phyloP scores from a whole-genome alignment of 139 green algal genomes.

The Ulvella scutata region DNA sequence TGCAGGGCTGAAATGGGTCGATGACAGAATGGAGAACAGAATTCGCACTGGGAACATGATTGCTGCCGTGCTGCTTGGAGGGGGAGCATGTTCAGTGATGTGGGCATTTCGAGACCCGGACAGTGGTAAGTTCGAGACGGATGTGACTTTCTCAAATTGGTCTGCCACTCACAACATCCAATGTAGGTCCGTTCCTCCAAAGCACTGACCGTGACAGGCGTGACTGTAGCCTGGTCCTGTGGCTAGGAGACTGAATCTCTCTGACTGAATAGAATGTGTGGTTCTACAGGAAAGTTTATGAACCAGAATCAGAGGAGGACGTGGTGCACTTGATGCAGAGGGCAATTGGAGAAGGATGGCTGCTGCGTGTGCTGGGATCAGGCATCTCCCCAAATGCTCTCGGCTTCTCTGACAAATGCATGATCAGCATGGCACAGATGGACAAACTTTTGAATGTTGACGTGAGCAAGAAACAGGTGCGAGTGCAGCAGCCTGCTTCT shows the following conservation, averaged over 20 bases:
- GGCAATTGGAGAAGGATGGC: slow-evolving; percentile 31
- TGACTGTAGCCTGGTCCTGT: neutral
- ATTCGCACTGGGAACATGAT: neutral
- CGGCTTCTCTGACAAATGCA: slow-evolving; percentile 58
- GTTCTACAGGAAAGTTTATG: slow-evolving; percentile 33
- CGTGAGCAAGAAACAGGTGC: slow-evolving; percentile 26
- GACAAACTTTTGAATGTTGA: slow-evolving; percentile 79
- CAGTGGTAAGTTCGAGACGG: slow-evolving; percentile 4
- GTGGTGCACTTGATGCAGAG: slow-evolving; percentile 56
- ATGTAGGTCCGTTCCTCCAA: slow-evolving; percentile 19
- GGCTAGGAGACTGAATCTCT: neutral
- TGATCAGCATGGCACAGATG: slow-evolving; percentile 80
- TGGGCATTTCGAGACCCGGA: neutral
- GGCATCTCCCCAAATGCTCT: slow-evolving; percentile 85
- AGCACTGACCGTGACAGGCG: neutral
- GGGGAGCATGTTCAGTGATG: neutral
- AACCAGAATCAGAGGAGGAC: slow-evolving; percentile 69
- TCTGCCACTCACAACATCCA: slow-evolving; percentile 70
- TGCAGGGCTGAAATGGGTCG: neutral
- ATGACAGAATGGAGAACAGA: neutral
- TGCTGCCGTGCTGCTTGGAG: neutral
- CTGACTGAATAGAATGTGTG: neutral
- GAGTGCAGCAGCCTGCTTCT: neutral
- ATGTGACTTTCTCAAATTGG: slow-evolving; percentile 61
- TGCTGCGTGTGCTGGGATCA: slow-evolving; percentile 66